phyloP scores from a whole-genome alignment of 257 asterid species.

The Solanum dulcamara region DNA sequence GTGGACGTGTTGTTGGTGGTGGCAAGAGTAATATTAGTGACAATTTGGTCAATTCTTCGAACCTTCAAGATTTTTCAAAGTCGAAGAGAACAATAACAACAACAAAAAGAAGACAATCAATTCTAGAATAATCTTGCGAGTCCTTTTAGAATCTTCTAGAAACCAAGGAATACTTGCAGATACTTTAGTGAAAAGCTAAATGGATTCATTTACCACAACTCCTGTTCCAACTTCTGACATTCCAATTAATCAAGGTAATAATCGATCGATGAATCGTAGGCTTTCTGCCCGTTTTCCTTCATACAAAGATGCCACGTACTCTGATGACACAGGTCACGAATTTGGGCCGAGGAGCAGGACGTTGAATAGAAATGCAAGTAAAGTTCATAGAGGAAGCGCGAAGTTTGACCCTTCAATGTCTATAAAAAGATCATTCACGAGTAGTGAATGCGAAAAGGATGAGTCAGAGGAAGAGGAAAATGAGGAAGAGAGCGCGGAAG shows the following conservation, averaged over 20 bases:
- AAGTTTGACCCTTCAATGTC: background rate
- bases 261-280: background rate
- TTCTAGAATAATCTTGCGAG: background rate
- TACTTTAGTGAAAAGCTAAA: background rate
- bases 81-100: background rate
- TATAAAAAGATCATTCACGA: background rate
- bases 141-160: background rate
- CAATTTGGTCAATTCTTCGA: background rate
- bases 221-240: background rate
- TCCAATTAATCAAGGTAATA: background rate
- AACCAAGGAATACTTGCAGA: background rate
- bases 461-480: slow-evolving; percentile 8
- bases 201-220: background rate
- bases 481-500: background rate
- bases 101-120: background rate
- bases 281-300: background rate
- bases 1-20: background rate
- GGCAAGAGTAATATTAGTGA: background rate
- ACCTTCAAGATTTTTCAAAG: background rate
- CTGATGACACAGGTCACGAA: background rate
- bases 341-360: background rate
- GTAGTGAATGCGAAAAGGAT: background rate
- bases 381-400: background rate
- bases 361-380: background rate
- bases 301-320: background rate